Percentiles rank a stretch among this genome's conserved stretches.
Evolutionary conservation across 257 asterid genomes (phyloP).

Genomic region (Rehmannia glutinosa): DNA sequence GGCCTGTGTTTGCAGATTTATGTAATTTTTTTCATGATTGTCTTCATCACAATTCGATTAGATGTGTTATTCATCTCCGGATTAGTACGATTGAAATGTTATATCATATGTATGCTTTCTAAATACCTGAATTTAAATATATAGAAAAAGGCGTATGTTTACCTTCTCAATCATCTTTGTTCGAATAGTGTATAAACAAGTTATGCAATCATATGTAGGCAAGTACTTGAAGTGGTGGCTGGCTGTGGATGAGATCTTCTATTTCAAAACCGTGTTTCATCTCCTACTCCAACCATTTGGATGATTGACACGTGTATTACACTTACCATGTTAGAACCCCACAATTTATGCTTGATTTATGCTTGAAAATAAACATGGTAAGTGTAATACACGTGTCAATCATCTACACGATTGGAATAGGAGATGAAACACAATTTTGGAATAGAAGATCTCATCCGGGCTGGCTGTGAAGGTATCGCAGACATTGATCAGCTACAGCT

Average conservation of each 20-base stretch:
- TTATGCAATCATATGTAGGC: slow-evolving; percentile 41
- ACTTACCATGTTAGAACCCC: too few species aligned
- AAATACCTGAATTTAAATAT: not conserved
- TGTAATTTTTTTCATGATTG: not conserved
- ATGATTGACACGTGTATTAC: too few species aligned
- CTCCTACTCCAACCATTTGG: too few species aligned
- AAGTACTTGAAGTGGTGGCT: slow-evolving; percentile 94
- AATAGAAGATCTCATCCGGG: too few species aligned
- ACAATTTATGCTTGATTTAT: too few species aligned
- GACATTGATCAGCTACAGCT: slow-evolving; percentile 87
- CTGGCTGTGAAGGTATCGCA: slow-evolving; percentile 75
- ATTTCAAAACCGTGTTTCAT: too few species aligned
- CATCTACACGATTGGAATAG: too few species aligned
- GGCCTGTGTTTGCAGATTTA: not conserved
- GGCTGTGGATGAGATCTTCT: too few species aligned
- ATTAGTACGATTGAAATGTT: not conserved
- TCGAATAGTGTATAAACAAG: not conserved
- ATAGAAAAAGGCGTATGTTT: not conserved
- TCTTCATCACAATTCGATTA: not conserved
- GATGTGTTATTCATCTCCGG: not conserved
- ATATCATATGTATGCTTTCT: not conserved
- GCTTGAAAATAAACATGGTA: too few species aligned
- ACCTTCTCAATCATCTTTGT: not conserved
- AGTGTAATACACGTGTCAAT: too few species aligned
- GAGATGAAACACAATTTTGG: too few species aligned